phyloP scores from a whole-genome alignment of 2,329 filamentous ascomycete genomes.

The Zymoseptoria ardabiliae region DNA sequence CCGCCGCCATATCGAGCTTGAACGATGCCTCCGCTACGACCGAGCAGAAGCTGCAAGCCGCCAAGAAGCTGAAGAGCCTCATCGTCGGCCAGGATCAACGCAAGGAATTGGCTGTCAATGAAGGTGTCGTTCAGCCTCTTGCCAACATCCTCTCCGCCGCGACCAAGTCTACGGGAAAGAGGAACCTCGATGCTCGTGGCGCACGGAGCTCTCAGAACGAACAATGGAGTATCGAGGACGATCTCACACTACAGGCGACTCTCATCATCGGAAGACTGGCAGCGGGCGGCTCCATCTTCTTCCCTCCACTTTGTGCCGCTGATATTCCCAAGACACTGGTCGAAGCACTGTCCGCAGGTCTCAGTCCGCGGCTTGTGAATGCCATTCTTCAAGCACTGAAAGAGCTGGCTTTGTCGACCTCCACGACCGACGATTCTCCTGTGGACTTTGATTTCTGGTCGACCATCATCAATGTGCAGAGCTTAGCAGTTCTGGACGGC shows the following conservation, averaged over 20 bases:
- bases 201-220: constrained; percentile 27
- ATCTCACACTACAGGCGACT: constrained; percentile 67
- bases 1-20: constrained; percentile 13
- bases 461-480: constrained; percentile 54
- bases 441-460: constrained; percentile 15
- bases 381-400: constrained; percentile 68
- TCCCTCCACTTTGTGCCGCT: constrained; percentile 64
- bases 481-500: constrained; percentile 55
- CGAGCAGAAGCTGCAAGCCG: constrained; percentile 49
- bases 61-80: constrained; percentile 72
- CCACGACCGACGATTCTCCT: constrained; percentile 3
- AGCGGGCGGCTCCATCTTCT: constrained; percentile 76
- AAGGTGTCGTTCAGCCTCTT: constrained; percentile 60
- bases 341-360: constrained; percentile 50
- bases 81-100: constrained; percentile 79
- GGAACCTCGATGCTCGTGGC: constrained; percentile 44
- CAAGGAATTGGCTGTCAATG: constrained; percentile 70
- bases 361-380: constrained; percentile 57
- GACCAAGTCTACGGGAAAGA: constrained; percentile 40
- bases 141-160: constrained; percentile 44
- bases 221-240: constrained; percentile 55
- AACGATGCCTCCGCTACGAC: constrained; percentile 16
- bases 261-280: constrained; percentile 80
- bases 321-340: constrained; percentile 63
- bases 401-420: constrained; percentile 59